These are phyloP conservation scores for Balamuthia mandrillaris DNA, from an alignment of 208 protist species.

Conservation along the genomic window DNA sequence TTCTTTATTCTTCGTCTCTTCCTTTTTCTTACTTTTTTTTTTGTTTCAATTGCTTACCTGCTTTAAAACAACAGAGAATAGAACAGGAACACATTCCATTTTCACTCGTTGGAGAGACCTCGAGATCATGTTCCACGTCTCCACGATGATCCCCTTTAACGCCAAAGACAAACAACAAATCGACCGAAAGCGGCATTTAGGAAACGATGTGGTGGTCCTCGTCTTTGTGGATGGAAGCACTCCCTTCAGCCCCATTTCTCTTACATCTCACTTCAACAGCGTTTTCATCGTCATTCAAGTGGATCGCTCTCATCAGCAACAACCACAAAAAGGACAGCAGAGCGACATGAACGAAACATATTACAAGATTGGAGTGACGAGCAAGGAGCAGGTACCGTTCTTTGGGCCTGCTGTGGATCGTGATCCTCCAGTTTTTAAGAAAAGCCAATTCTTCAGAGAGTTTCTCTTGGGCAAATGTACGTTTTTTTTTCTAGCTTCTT, in stretches of 20 bases:
- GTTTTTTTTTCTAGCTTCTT: neutral
- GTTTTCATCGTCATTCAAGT: neutral
- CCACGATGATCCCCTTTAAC: constrained; percentile 8
- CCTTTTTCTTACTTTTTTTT: too few relatives aligned
- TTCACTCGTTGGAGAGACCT: neutral
- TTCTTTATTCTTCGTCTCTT: too few relatives aligned
- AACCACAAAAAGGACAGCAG: neutral
- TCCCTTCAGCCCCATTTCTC: constrained; percentile 19
- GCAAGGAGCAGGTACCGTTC: neutral
- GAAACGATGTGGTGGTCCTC: constrained; percentile 29
- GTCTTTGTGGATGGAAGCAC: constrained; percentile 33
- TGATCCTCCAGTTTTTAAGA: constrained; percentile 1
- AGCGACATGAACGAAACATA: neutral
- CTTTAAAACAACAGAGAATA: too few relatives aligned
- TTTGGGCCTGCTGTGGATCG: neutral
- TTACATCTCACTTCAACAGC: constrained; percentile 37
- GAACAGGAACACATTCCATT: constrained; percentile 11
- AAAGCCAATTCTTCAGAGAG: neutral
- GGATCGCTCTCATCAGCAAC: neutral
- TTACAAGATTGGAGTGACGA: neutral
- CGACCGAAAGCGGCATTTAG: neutral
- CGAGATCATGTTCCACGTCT: constrained; percentile 38
- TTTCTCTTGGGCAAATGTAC: constrained; percentile 34
- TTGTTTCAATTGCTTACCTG: too few relatives aligned
- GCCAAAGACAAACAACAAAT: constrained; percentile 12